Conservation (phyloP, 768 basidiomycete species). For the Cyathus striatus region DNA sequence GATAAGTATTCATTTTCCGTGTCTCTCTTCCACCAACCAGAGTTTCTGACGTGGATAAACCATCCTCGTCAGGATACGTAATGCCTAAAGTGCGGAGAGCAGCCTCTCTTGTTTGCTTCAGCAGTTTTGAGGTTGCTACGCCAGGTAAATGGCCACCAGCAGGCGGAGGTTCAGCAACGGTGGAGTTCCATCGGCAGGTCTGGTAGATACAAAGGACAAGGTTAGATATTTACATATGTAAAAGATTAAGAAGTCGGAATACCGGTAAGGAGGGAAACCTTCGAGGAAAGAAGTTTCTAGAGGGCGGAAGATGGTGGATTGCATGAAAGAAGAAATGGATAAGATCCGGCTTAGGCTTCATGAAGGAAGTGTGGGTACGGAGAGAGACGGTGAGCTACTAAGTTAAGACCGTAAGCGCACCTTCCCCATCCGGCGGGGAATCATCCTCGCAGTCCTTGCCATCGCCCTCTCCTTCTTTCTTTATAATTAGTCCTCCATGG, state of each 20-base stretch:
- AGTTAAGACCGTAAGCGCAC: too few relatives aligned
- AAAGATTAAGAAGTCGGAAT: slow-evolving; percentile 2
- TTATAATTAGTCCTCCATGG: slow-evolving; percentile 3
- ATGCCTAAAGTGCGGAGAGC: slow-evolving; percentile 72
- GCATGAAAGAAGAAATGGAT: slow-evolving; percentile 27
- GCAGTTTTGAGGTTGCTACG: slow-evolving; percentile 63
- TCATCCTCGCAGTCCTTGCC: too few relatives aligned
- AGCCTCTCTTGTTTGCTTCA: slow-evolving; percentile 60
- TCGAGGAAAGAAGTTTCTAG: slow-evolving; percentile 11
- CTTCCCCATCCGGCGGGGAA: too few relatives aligned
- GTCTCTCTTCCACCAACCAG: slow-evolving; percentile 77
- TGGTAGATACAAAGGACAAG: too few relatives aligned
- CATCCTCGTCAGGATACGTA: slow-evolving; percentile 63
- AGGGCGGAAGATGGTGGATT: slow-evolving; percentile 22
- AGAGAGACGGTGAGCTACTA: too few relatives aligned
- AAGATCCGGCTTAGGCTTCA: slow-evolving; percentile 37
- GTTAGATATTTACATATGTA: too few relatives aligned
- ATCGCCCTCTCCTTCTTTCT: too few relatives aligned
- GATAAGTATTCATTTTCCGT: slow-evolving; percentile 93
- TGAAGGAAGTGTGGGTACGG: slow-evolving; percentile 11
- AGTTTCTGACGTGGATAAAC: slow-evolving; percentile 30
- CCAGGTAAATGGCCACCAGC: slow-evolving; percentile 75
- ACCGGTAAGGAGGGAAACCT: slow-evolving; percentile 14
- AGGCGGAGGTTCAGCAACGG: slow-evolving; percentile 58
- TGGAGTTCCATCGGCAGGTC: slow-evolving; percentile 53